These are phyloP conservation scores for Hanseniaspora pseudoguilliermondii DNA, from an alignment of 805 yeast genomes.

Conservation along the genomic window DNA sequence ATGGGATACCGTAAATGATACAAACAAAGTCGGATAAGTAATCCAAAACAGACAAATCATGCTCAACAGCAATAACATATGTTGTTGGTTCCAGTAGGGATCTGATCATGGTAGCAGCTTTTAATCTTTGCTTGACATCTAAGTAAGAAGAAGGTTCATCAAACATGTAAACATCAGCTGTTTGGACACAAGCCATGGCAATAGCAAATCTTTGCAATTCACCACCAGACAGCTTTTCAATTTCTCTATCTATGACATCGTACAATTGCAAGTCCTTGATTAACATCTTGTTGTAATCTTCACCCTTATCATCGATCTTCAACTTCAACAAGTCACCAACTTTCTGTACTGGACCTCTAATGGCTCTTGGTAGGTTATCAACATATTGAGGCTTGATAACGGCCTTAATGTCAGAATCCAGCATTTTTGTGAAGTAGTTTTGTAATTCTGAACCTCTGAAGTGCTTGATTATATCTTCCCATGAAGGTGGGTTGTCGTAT, in stretches of 20 bases:
- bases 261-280: slow-evolving; percentile 61
- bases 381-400: slow-evolving; percentile 98
- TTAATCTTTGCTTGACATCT: slow-evolving; percentile 96
- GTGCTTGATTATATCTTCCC: slow-evolving; percentile 83
- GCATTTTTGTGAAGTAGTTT: slow-evolving; percentile 83
- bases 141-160: slow-evolving; percentile 98
- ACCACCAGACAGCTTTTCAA: slow-evolving; percentile 88
- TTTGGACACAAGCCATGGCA: slow-evolving; percentile 92
- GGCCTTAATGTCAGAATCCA: slow-evolving; percentile 92
- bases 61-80: slow-evolving; percentile 95
- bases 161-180: slow-evolving; percentile 94
- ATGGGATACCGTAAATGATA: slow-evolving; percentile 94
- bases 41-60: slow-evolving; percentile 94
- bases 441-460: slow-evolving; percentile 97
- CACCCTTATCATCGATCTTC: slow-evolving; percentile 53
- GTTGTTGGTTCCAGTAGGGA: slow-evolving; percentile 61
- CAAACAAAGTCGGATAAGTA: slow-evolving; percentile 93
- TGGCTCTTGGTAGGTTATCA: slow-evolving; percentile 92
- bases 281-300: slow-evolving; percentile 50
- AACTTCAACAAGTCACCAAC: slow-evolving; percentile 75
- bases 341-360: slow-evolving; percentile 74
- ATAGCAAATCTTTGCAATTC: slow-evolving; percentile 97
- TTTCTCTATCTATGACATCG: slow-evolving; percentile 73
- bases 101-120: slow-evolving; percentile 92
- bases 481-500: slow-evolving; percentile 91